phyloP scores from a whole-genome alignment of 2,329 filamentous ascomycete species.

The Diplocarpon rosae region DNA sequence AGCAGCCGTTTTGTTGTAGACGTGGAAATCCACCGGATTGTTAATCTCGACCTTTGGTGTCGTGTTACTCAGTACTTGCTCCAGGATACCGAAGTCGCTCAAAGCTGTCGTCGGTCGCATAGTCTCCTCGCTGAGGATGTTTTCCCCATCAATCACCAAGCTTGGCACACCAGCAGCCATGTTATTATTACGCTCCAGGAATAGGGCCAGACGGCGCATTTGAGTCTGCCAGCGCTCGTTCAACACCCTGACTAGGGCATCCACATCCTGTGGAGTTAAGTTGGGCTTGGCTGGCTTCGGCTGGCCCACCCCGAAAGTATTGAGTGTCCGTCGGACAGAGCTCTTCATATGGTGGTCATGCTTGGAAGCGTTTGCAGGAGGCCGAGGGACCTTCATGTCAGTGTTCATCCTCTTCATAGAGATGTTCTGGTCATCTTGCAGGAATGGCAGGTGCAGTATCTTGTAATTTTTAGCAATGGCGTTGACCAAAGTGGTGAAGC shows the following conservation, averaged over 20 bases:
- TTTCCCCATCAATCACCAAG: slow-evolving; percentile 9
- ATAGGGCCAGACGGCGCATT: slow-evolving; percentile 19
- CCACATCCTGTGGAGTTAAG: slow-evolving; percentile 25
- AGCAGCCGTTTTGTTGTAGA: neutral
- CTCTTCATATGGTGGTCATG: slow-evolving; percentile 17
- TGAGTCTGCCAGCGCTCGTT: slow-evolving; percentile 25
- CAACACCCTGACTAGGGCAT: slow-evolving; percentile 23
- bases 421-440: slow-evolving; percentile 49
- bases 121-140: slow-evolving; percentile 15
- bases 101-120: slow-evolving; percentile 25
- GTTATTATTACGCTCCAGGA: slow-evolving; percentile 25
- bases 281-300: slow-evolving; percentile 19
- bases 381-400: slow-evolving; percentile 20
- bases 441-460: slow-evolving; percentile 49
- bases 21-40: slow-evolving; percentile 22
- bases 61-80: slow-evolving; percentile 26
- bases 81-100: slow-evolving; percentile 24
- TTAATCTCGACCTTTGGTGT: slow-evolving; percentile 23
- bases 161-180: slow-evolving; percentile 21
- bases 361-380: slow-evolving; percentile 7
- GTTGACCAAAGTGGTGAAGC: slow-evolving; percentile 58
- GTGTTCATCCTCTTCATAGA: slow-evolving; percentile 42
- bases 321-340: slow-evolving; percentile 24
- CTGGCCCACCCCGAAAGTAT: slow-evolving; percentile 18
- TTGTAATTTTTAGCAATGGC: slow-evolving; percentile 54